Evolutionary conservation across 805 yeast species (phyloP), one percentile per base, ranked within the genome.

Genomic region (Metschnikowia rubicola): DNA sequence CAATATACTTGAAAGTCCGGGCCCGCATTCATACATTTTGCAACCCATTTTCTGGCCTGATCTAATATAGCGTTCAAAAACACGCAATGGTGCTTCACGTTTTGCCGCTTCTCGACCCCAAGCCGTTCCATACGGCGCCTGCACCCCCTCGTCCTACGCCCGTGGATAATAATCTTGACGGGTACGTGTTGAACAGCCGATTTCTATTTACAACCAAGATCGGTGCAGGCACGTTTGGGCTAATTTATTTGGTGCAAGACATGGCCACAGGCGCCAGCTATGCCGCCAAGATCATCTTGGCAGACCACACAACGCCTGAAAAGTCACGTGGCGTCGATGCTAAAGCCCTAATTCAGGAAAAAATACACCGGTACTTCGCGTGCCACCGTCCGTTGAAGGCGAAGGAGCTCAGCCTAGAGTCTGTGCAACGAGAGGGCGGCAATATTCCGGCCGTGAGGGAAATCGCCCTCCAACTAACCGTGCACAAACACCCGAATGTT

Each of bases 401-500:
- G 4, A 34, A 33, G 30, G 52, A 52, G 15, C 41, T 46, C 43
- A 37, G 44, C 30, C 30, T 48, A 8, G 54, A 39, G 11, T 47
- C 58, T 21, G 53, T 67, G n/a, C 54, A 52, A 41, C 52, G 54
- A 28, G 59, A 60, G 19, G 68, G 71, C 12, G 56, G 43, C 29
- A 50, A 56, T 21, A 57, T 63, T 35, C 60, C 68, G 11, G 73
- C 76, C 39, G 63, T 84, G 43, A 79, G 78, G 54, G 97, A 91
- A 61, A 80, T 89, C 35, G 73, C 82, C 8, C 70, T 88, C 36
- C 97, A 92, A 56, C 64, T 84, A 53, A 75, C 73, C 52, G 92
- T 88, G 7, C 94, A 87, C 59, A 62, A 75, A 15, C 96, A 90
- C 64, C 88, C 88, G 35, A 86, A 88, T 62, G 79, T 92, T 28